Evolutionary conservation across 495 filamentous ascomycete genomes (phyloP).

Genomic region (Zalerion maritima): DNA sequence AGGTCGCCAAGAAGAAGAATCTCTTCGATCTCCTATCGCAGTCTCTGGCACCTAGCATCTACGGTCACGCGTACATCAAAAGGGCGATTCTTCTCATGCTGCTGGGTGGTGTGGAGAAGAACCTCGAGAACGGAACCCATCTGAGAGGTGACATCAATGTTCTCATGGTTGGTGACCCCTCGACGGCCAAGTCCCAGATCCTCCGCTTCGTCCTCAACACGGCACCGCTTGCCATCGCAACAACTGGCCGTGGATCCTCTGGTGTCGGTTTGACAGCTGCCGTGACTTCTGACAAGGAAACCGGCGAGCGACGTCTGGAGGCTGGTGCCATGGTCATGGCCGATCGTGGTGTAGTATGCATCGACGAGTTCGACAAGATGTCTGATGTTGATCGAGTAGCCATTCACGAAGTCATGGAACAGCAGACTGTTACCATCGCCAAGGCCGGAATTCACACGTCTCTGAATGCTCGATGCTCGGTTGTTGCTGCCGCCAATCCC

Average conservation of each 20-base stretch:
- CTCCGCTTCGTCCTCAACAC: constrained; percentile 97
- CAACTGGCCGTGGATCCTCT: constrained; percentile 91
- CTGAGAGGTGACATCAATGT: constrained; percentile 98
- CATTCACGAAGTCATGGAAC: constrained; percentile 99
- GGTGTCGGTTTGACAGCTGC: constrained; percentile 97
- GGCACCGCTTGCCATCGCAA: constrained; percentile 90
- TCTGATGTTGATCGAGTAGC: constrained; percentile 94
- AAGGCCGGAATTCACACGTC: constrained; percentile 98
- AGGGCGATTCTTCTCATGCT: constrained; percentile 96
- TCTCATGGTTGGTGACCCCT: constrained; percentile 97
- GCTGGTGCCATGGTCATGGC: constrained; percentile 98
- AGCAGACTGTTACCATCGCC: constrained; percentile 97
- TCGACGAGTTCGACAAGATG: constrained; percentile 99
- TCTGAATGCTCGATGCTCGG: constrained; percentile 91
- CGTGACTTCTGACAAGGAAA: constrained; percentile 94
- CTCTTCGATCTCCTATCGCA: constrained; percentile 90
- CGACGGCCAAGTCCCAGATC: constrained; percentile 95
- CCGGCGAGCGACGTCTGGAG: constrained; percentile 85
- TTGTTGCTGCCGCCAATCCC: constrained; percentile 92
- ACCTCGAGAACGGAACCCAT: constrained; percentile 95
- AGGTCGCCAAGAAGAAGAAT: constrained; percentile 86
- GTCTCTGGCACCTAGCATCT: constrained; percentile 94
- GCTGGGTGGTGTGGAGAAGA: constrained; percentile 97
- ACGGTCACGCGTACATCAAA: constrained; percentile 95
- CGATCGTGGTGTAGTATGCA: constrained; percentile 94